A percentile compares a stretch with the other conserved stretches of the same genome.
These are phyloP conservation scores for Taxawa tesnikishii DNA, from an alignment of 2,329 filamentous ascomycete genomes.

Conservation along the genomic window DNA sequence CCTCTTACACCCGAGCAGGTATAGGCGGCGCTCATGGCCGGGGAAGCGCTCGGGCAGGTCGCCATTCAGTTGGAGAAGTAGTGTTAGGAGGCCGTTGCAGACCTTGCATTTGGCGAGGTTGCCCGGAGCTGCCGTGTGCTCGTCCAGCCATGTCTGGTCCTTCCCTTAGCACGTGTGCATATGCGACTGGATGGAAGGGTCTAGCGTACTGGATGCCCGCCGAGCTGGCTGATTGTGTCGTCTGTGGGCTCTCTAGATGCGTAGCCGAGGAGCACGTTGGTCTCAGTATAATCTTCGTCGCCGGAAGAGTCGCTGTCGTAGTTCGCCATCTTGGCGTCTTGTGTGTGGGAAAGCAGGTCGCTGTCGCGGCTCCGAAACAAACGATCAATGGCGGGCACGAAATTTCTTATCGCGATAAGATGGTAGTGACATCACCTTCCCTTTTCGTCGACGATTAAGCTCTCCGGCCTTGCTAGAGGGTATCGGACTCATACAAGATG, in stretches of 20 bases:
- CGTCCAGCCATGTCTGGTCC: constrained; percentile 68
- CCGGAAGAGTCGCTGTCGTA: constrained; percentile 77
- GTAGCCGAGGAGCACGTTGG: constrained; percentile 83
- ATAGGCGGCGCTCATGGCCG: constrained; percentile 75
- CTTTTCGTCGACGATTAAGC: too few relatives aligned
- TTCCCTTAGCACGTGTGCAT: neutral
- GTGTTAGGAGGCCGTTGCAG: constrained; percentile 71
- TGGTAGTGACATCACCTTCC: too few relatives aligned
- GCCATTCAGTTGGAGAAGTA: constrained; percentile 83
- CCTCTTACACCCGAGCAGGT: constrained; percentile 70
- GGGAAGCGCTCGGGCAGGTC: constrained; percentile 81
- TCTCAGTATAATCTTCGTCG: constrained; percentile 62
- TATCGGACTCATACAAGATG: too few relatives aligned
- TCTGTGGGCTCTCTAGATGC: constrained; percentile 66
- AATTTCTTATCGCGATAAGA: too few relatives aligned
- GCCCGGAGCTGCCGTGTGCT: constrained; percentile 58
- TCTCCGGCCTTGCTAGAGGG: too few relatives aligned
- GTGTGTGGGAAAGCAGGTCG: too few relatives aligned
- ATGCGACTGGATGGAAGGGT: neutral
- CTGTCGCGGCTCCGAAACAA: too few relatives aligned
- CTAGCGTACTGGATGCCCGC: constrained; percentile 68
- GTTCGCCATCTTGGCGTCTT: constrained; percentile 50
- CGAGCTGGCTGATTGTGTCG: constrained; percentile 77
- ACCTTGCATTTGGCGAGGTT: constrained; percentile 73
- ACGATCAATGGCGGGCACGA: too few relatives aligned